Evolutionary conservation across 1,284 basidiomycete genomes (phyloP).

Genomic region (Heterobasidion irregulare): DNA sequence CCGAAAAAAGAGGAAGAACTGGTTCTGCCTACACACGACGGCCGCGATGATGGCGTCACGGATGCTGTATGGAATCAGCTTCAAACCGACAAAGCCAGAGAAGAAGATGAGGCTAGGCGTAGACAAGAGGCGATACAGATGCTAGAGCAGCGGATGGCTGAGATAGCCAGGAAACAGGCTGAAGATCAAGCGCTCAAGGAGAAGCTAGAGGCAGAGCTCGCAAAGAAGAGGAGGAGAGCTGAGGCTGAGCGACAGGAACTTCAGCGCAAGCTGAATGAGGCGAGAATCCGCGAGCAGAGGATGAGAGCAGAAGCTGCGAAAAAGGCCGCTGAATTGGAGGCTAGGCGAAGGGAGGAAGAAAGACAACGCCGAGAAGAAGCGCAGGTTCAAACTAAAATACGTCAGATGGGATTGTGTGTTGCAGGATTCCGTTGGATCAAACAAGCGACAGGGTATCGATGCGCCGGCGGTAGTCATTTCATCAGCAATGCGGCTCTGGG

Average conservation of each 20-base stretch:
- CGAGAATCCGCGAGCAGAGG: not conserved
- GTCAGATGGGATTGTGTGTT: slow-evolving; percentile 42
- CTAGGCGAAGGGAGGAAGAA: slow-evolving; percentile 25
- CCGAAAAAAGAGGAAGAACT: not conserved
- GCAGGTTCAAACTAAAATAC: slow-evolving; percentile 33
- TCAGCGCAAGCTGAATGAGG: slow-evolving; percentile 28
- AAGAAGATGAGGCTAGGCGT: slow-evolving; percentile 12
- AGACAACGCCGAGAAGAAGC: slow-evolving; percentile 21
- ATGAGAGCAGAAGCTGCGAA: slow-evolving; percentile 8
- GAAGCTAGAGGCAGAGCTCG: too few species aligned
- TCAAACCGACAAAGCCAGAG: slow-evolving; percentile 26
- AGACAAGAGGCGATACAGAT: slow-evolving; percentile 5
- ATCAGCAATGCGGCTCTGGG: slow-evolving; percentile 26
- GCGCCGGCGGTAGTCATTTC: slow-evolving; percentile 45
- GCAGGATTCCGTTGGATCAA: slow-evolving; percentile 47
- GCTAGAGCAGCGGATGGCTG: slow-evolving; percentile 8
- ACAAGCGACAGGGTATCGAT: slow-evolving; percentile 37
- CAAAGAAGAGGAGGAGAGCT: not conserved
- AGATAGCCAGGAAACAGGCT: too few species aligned
- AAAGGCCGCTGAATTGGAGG: slow-evolving; percentile 23
- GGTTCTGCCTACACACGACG: not conserved
- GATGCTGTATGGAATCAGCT: slow-evolving; percentile 37
- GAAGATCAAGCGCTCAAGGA: too few species aligned
- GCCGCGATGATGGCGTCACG: slow-evolving; percentile 35
- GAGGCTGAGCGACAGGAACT: slow-evolving; percentile 30